Evolutionary conservation across 179 eudicot genomes (phyloP).

Genomic region (Spinacia oleracea): DNA sequence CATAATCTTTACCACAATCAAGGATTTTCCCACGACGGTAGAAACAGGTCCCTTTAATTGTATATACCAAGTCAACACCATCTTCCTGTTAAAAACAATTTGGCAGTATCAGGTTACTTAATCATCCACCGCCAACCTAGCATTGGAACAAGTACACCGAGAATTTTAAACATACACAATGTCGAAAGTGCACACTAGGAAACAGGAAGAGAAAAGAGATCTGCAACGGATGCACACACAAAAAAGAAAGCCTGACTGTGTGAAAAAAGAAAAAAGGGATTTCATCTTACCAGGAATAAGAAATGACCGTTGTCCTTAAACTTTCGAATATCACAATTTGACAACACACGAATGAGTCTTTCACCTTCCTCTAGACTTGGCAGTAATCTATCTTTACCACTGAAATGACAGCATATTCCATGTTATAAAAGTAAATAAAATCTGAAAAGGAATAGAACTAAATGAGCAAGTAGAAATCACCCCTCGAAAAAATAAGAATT

Average conservation of each 20-base stretch:
- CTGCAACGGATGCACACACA: too few relatives aligned
- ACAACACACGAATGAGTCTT: conserved; percentile 50
- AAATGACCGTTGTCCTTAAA: conserved; percentile 55
- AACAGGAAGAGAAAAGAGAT: too few relatives aligned
- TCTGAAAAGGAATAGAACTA: neutral
- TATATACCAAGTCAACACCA: conserved; percentile 48
- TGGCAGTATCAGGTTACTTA: neutral
- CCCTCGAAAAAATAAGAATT: too few relatives aligned
- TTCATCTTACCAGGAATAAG: conserved; percentile 57
- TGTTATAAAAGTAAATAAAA: neutral
- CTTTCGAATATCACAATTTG: conserved; percentile 52
- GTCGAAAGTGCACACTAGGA: neutral
- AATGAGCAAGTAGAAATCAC: too few relatives aligned
- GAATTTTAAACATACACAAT: neutral
- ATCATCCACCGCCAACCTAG: neutral
- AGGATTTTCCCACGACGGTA: conserved; percentile 50
- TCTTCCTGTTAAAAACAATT: conserved; percentile 45
- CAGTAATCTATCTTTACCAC: conserved; percentile 56
- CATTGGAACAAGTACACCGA: neutral
- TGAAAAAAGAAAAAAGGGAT: too few relatives aligned
- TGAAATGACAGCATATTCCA: conserved; percentile 20
- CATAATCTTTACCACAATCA: conserved; percentile 55
- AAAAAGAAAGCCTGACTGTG: neutral
- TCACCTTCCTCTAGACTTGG: conserved; percentile 67
- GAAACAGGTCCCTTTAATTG: conserved; percentile 46